Conservation (phyloP, 2,329 filamentous ascomycete genomes). For the Ophioceras dolichostomum region DNA sequence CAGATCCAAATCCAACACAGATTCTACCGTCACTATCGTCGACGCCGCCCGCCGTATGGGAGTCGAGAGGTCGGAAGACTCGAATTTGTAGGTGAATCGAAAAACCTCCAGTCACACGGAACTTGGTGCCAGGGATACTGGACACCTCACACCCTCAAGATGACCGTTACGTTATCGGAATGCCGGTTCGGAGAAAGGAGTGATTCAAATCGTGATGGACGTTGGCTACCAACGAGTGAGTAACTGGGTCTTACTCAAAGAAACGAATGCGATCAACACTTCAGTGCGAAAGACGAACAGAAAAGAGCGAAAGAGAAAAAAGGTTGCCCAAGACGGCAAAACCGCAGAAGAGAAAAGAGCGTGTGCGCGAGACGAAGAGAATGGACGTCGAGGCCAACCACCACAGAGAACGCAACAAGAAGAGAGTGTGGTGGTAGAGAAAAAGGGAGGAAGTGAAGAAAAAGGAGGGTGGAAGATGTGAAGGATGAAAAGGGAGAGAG, state of each 20-base stretch:
- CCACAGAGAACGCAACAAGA: not conserved
- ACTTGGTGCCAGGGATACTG: no score
- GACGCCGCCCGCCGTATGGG: no score
- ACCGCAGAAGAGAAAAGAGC: not conserved
- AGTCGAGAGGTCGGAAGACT: no score
- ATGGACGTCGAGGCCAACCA: slow-evolving; percentile 1
- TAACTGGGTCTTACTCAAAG: not conserved
- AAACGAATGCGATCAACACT: slow-evolving; percentile 8
- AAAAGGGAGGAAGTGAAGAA: not conserved
- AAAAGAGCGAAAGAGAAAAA: not conserved
- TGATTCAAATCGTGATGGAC: no score
- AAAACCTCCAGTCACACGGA: no score
- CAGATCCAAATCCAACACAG: no score
- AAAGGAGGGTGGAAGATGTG: not conserved
- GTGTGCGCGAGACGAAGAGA: not conserved
- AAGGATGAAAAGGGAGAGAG: not conserved
- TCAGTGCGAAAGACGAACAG: not conserved
- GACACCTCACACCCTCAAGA: no score
- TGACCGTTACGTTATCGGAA: no score
- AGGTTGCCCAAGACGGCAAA: not conserved
- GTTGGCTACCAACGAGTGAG: no score
- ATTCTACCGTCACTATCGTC: no score
- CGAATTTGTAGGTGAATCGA: no score
- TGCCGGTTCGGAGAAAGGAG: no score
- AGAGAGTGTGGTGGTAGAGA: not conserved